phyloP scores from a whole-genome alignment of 2,329 filamentous ascomycete species.

The Paraphoma sp. region DNA sequence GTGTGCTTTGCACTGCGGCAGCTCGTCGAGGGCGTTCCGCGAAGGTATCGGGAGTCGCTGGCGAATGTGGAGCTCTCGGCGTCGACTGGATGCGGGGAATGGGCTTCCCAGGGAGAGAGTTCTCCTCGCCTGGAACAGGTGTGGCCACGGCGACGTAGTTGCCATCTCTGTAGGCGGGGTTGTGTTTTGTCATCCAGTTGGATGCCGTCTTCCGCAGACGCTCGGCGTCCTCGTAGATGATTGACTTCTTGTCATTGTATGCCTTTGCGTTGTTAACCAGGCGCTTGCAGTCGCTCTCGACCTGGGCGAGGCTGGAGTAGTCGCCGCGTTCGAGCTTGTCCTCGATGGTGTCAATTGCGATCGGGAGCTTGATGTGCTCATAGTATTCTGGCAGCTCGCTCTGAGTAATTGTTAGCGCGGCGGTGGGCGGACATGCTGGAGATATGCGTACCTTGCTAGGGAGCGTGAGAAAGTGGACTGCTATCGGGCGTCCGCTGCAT shows the following conservation, averaged over 20 bases:
- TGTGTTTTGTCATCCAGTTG: constrained; percentile 86
- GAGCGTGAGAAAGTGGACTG: constrained; percentile 76
- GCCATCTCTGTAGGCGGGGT: constrained; percentile 77
- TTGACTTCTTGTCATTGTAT: constrained; percentile 75
- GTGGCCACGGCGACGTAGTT: constrained; percentile 75
- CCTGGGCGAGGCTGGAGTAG: constrained; percentile 73
- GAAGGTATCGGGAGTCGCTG: constrained; percentile 30
- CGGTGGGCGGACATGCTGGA: constrained; percentile 8
- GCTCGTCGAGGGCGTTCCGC: constrained; percentile 42
- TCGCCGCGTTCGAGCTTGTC: constrained; percentile 71
- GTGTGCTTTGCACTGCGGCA: constrained; percentile 37
- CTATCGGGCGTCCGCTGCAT: constrained; percentile 70
- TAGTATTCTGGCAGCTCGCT: constrained; percentile 77
- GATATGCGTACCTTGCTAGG: constrained; percentile 59
- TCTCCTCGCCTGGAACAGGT: constrained; percentile 68
- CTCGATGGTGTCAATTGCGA: constrained; percentile 80
- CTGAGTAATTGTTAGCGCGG: constrained; percentile 43
- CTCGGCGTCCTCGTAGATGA: constrained; percentile 83
- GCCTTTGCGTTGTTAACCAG: constrained; percentile 89
- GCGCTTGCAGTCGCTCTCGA: constrained; percentile 87
- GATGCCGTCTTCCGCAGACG: constrained; percentile 84
- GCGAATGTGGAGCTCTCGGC: constrained; percentile 26
- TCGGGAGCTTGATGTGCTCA: constrained; percentile 75
- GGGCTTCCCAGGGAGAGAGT: constrained; percentile 38
- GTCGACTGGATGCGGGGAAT: constrained; percentile 36